These are phyloP conservation scores for Cupressus sempervirens DNA, from an alignment of 75 land plant species.

Conservation along the genomic window DNA sequence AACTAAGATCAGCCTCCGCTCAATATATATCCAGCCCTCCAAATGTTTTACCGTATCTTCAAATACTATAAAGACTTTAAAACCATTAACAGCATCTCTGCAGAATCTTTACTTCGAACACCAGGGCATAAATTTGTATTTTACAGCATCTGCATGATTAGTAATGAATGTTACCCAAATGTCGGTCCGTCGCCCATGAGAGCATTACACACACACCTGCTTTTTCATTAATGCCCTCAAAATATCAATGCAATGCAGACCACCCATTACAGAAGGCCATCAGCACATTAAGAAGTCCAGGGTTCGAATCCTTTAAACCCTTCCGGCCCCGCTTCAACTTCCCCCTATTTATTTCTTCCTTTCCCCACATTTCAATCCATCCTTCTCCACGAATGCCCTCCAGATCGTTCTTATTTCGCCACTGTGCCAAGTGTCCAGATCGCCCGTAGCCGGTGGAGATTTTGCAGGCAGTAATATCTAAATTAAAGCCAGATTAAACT, in stretches of 20 bases:
- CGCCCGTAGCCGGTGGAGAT: neutral
- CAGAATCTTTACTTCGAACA: neutral
- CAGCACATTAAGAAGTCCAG: neutral
- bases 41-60: neutral
- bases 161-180: neutral
- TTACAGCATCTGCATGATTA: neutral
- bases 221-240: neutral
- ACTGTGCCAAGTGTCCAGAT: neutral
- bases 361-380: neutral
- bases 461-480: neutral
- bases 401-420: neutral
- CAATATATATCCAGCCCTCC: neutral
- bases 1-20: neutral
- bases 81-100: neutral
- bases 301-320: neutral
- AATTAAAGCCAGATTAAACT: neutral
- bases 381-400: neutral
- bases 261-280: neutral
- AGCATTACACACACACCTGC: neutral
- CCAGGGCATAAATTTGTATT: neutral
- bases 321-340: neutral
- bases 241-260: neutral
- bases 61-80: neutral
- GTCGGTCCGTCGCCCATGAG: neutral
- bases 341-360: neutral